A percentile compares a stretch with the other conserved stretches of the same genome.
phyloP scores from a whole-genome alignment of 257 asterid genomes.

The Parsonsia alboflavescens region DNA sequence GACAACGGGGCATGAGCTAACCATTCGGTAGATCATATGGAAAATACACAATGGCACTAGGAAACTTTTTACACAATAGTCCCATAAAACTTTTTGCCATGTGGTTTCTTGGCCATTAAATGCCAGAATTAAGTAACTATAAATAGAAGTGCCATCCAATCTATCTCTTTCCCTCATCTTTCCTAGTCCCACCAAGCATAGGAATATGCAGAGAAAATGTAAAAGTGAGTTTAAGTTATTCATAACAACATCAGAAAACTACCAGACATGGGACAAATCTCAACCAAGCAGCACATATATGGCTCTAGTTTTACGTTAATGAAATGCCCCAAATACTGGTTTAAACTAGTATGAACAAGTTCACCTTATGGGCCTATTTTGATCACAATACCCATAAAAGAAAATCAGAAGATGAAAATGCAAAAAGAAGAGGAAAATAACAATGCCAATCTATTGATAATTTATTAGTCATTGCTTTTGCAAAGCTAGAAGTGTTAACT shows the following conservation, averaged over 20 bases:
- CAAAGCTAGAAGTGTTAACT: too few species aligned
- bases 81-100: conserved; percentile 96
- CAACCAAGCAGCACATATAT: background rate
- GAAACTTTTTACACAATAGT: too few species aligned
- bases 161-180: conserved; percentile 99
- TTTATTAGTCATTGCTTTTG: too few species aligned
- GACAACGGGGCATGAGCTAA: too few species aligned
- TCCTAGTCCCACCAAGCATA: conserved; percentile 99
- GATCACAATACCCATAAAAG: too few species aligned
- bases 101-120: conserved; percentile 93
- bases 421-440: too few species aligned
- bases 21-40: too few species aligned
- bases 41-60: too few species aligned
- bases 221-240: conserved; percentile 21
- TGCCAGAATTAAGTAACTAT: conserved; percentile 82
- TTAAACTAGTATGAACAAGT: background rate
- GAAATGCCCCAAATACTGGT: background rate
- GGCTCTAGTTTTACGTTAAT: background rate
- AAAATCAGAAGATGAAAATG: too few species aligned
- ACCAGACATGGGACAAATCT: background rate
- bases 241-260: conserved; percentile 13
- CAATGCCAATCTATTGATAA: too few species aligned
- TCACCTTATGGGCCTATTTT: too few species aligned
- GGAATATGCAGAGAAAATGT: conserved; percentile 55
- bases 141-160: conserved; percentile 99